Evolutionary conservation across 306 rosid species (phyloP).

Genomic region (Mimosa pudica): DNA sequence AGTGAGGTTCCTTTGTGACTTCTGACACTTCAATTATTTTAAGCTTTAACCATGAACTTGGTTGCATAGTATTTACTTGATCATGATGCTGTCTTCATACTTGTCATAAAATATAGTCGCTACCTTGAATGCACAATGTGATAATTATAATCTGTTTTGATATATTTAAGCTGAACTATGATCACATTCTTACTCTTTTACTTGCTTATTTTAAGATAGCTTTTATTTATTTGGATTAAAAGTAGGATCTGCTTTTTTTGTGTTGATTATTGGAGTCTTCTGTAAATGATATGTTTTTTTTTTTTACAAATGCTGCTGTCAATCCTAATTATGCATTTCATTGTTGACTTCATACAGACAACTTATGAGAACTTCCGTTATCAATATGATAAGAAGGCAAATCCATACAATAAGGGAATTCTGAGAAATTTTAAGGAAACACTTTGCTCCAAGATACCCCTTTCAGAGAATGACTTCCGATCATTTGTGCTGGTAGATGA

Average conservation of each 20-base stretch:
- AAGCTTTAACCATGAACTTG: background rate
- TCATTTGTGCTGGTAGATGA: constrained; percentile 61
- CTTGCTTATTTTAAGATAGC: background rate
- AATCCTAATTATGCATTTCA: constrained; percentile 3
- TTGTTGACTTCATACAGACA: constrained; percentile 58
- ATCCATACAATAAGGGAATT: constrained; percentile 75
- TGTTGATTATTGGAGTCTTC: background rate
- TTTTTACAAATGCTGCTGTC: background rate
- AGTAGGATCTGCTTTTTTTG: background rate
- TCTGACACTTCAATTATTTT: background rate
- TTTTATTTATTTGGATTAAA: background rate
- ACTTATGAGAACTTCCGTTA: constrained; percentile 92
- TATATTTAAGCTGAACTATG: background rate
- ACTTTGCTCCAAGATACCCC: constrained; percentile 59
- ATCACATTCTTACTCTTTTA: background rate
- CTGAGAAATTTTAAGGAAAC: constrained; percentile 54
- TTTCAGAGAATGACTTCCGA: constrained; percentile 62
- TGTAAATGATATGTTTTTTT: background rate
- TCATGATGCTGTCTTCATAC: background rate
- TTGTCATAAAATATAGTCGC: background rate
- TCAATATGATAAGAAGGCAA: constrained; percentile 80
- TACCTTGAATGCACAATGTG: background rate
- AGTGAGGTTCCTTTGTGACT: background rate
- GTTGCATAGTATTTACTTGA: background rate
- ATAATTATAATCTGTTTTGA: background rate